phyloP scores from a whole-genome alignment of 2,329 filamentous ascomycete species.

The Trichoderma koningiopsis region DNA sequence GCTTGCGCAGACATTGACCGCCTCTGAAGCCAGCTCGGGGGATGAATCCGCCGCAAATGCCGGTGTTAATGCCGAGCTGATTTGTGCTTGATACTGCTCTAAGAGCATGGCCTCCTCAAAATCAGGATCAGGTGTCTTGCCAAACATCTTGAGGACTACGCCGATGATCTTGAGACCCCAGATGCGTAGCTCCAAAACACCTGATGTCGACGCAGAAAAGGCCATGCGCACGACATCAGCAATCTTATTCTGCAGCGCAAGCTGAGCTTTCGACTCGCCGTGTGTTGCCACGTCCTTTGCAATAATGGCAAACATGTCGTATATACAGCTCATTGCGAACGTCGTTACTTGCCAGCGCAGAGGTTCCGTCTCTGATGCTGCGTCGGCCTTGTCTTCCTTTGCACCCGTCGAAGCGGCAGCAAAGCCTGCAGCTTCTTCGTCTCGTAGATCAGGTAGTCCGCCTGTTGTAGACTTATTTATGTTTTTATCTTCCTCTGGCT shows the following conservation, averaged over 20 bases:
- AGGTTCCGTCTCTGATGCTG: conserved; percentile 73
- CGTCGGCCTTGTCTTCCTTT: conserved; percentile 57
- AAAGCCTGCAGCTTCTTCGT: conserved; percentile 96
- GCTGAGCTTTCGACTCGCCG: conserved; percentile 75
- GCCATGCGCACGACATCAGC: conserved; percentile 95
- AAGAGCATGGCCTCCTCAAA: conserved; percentile 96
- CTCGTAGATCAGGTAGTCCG: conserved; percentile 76
- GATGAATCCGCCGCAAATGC: conserved; percentile 96
- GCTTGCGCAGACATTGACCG: conserved; percentile 95
- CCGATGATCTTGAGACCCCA: conserved; percentile 94
- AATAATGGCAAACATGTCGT: conserved; percentile 77
- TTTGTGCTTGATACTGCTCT: conserved; percentile 98
- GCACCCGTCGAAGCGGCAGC: conserved; percentile 69
- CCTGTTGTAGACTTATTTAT: conserved; percentile 49
- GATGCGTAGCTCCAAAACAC: conserved; percentile 84
- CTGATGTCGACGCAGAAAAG: conserved; percentile 94
- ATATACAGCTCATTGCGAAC: conserved; percentile 88
- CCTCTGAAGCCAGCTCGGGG: conserved; percentile 91
- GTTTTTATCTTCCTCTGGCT: conserved; percentile 56
- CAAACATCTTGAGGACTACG: conserved; percentile 92
- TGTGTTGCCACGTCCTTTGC: conserved; percentile 77
- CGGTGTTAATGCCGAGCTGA: conserved; percentile 92
- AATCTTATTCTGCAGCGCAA: conserved; percentile 77
- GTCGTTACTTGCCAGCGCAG: conserved; percentile 94
- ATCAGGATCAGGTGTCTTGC: conserved; percentile 91